phyloP scores from a whole-genome alignment of 164 flowering plant genomes.

The Umbilicus rupestris region DNA sequence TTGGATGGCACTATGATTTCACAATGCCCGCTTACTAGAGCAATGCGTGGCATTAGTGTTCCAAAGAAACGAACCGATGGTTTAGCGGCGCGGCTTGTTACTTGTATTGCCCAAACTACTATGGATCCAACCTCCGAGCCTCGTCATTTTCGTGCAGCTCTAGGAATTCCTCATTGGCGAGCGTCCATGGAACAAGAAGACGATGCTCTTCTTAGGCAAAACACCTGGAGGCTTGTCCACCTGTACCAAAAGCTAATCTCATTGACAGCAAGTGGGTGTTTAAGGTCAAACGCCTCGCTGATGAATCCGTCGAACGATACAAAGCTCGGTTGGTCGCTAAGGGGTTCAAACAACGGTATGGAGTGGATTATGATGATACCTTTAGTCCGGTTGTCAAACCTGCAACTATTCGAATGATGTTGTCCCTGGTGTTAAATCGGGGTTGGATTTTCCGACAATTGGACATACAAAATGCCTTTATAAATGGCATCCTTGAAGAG shows the following conservation, averaged over 20 bases:
- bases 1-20: no score
- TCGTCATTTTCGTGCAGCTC: no score
- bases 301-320: background rate
- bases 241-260: background rate
- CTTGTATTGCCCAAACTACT: no score
- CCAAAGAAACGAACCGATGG: no score
- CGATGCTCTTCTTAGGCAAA: no score
- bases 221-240: no score
- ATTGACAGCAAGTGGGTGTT: background rate
- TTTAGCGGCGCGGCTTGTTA: no score
- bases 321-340: conserved; percentile 10
- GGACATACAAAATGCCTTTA: conserved; percentile 1
- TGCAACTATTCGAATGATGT: background rate
- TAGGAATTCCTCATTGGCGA: no score
- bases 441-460: background rate
- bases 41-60: no score
- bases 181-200: no score
- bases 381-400: conserved; percentile 4
- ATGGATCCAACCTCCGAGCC: no score
- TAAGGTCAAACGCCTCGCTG: background rate
- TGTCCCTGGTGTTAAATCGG: background rate
- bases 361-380: background rate
- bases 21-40: no score
- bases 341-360: conserved; percentile 2
- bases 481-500: background rate